Evolutionary conservation across 208 protist genomes (phyloP), one percentile per base, ranked within the genome.

Genomic region (Angomonas desouzai): DNA sequence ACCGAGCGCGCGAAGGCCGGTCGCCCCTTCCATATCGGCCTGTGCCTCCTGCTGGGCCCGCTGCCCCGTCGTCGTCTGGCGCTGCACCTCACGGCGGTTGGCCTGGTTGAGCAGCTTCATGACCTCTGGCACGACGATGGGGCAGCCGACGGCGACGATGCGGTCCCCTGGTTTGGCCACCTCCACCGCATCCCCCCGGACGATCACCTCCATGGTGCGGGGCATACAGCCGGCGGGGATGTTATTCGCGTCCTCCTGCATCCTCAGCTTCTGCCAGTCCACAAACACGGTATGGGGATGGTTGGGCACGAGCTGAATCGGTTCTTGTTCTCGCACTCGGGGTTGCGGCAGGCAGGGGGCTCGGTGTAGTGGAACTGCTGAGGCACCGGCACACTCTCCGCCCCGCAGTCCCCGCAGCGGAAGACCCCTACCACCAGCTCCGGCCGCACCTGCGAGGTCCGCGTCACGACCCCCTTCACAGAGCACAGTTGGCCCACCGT

Each of bases 341-440:
- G 25, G 66, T 97, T 98, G 22, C 81, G 76, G 70, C 97, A 98
- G 28, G 76, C 77, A 11, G 87, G 83, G 25, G 96, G 94, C 68
- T 97, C 97, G 4, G 98, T 99, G 89, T 99, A 99, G 68, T 97
- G 92, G 78, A 99, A 99, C 74, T 99, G 95, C 85, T 99, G 99
- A 47, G 74, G 70, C 0, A 99, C 82, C 18, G 87, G 79, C 13
- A 76, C 20, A 23, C 86, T 97, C 66, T 91, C 70, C 3, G 85
- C 92, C 3, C 84, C 74, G 77, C 98, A 99, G 67, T 99, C 96
- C 55, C 76, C 69, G 86, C 99, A 99, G 43, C 73, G 68, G 69
- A 99, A 99, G 4, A 92, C 87, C 25, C 95, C 98, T 10, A 93
- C 74, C 11, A 99, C 56, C 3, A 99, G 83, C 79, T 99, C 98